Evolutionary conservation across 2,329 filamentous ascomycete genomes (phyloP).

Genomic region (Cyanodermella asteris): DNA sequence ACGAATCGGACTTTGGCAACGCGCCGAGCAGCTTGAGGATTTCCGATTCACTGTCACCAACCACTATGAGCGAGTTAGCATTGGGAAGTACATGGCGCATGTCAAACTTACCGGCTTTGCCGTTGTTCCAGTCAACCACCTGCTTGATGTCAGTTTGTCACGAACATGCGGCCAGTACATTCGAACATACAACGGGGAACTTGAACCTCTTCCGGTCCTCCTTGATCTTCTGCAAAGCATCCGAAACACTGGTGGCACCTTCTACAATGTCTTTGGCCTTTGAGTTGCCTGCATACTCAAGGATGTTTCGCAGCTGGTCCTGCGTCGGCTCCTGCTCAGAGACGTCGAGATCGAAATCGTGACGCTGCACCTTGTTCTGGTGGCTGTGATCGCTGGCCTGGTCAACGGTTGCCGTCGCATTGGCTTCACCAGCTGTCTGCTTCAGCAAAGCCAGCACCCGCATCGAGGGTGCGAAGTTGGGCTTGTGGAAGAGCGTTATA

Average conservation of each 20-base stretch:
- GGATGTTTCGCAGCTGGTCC: slow-evolving; percentile 63
- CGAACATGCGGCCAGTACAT: not conserved
- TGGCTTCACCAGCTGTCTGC: slow-evolving; percentile 49
- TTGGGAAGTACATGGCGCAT: not conserved
- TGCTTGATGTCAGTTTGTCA: slow-evolving; percentile 7
- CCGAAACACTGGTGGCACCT: slow-evolving; percentile 50
- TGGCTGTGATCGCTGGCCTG: slow-evolving; percentile 45
- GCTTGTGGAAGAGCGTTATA: slow-evolving; percentile 87
- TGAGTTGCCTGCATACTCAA: slow-evolving; percentile 53
- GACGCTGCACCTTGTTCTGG: slow-evolving; percentile 36
- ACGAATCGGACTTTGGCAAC: slow-evolving; percentile 27
- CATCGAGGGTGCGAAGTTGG: slow-evolving; percentile 48
- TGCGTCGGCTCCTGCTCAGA: slow-evolving; percentile 59
- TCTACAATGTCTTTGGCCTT: slow-evolving; percentile 44
- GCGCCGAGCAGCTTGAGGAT: slow-evolving; percentile 61
- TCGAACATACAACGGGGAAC: slow-evolving; percentile 49
- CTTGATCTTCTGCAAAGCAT: slow-evolving; percentile 62
- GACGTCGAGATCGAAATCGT: slow-evolving; percentile 70
- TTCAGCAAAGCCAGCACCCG: slow-evolving; percentile 59
- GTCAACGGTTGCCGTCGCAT: slow-evolving; percentile 47
- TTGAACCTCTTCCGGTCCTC: slow-evolving; percentile 46
- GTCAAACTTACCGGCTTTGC: slow-evolving; percentile 39
- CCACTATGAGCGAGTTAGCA: slow-evolving; percentile 19
- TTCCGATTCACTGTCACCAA: slow-evolving; percentile 65
- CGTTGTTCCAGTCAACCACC: slow-evolving; percentile 84